Conservation (phyloP, 2,329 filamentous ascomycete genomes). For the Aspergillus japonicus region DNA sequence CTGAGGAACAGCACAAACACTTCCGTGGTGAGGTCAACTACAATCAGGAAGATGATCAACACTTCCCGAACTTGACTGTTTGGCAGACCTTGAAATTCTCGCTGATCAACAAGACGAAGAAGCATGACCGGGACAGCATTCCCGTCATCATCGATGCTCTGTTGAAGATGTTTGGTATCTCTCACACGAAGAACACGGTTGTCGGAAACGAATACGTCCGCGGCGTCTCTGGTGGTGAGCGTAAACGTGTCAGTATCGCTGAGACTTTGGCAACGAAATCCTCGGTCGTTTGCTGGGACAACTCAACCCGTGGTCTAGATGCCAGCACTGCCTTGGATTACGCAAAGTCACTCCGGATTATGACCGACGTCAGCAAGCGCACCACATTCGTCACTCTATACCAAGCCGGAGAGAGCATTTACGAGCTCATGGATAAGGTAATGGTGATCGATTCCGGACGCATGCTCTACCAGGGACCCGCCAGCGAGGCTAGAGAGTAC, state of each 20-base stretch:
- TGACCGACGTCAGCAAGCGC: slow-evolving; percentile 73
- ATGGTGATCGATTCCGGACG: slow-evolving; percentile 72
- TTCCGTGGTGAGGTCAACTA: slow-evolving; percentile 77
- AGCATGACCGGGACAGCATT: slow-evolving; percentile 62
- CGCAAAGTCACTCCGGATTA: slow-evolving; percentile 65
- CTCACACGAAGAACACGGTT: slow-evolving; percentile 69
- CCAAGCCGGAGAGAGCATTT: slow-evolving; percentile 68
- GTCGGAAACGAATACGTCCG: slow-evolving; percentile 73
- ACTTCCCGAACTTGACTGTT: slow-evolving; percentile 72
- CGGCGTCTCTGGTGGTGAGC: slow-evolving; percentile 76
- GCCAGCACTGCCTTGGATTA: slow-evolving; percentile 77
- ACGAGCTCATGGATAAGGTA: slow-evolving; percentile 76
- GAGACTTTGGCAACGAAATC: slow-evolving; percentile 74
- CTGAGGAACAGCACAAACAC: slow-evolving; percentile 64
- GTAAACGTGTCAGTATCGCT: slow-evolving; percentile 76
- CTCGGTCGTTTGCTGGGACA: slow-evolving; percentile 75
- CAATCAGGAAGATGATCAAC: slow-evolving; percentile 73
- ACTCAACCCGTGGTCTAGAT: slow-evolving; percentile 76
- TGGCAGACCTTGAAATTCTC: slow-evolving; percentile 77
- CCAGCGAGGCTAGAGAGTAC: slow-evolving; percentile 61
- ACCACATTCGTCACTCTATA: slow-evolving; percentile 71
- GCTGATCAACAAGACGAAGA: slow-evolving; percentile 71
- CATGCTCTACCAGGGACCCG: slow-evolving; percentile 65
- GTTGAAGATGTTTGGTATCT: slow-evolving; percentile 75
- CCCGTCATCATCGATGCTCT: slow-evolving; percentile 68